Percentiles rank a stretch among this genome's conserved stretches.
These are phyloP conservation scores for Hyaloscypha hepaticicola DNA, from an alignment of 495 filamentous ascomycete genomes.

Conservation along the genomic window DNA sequence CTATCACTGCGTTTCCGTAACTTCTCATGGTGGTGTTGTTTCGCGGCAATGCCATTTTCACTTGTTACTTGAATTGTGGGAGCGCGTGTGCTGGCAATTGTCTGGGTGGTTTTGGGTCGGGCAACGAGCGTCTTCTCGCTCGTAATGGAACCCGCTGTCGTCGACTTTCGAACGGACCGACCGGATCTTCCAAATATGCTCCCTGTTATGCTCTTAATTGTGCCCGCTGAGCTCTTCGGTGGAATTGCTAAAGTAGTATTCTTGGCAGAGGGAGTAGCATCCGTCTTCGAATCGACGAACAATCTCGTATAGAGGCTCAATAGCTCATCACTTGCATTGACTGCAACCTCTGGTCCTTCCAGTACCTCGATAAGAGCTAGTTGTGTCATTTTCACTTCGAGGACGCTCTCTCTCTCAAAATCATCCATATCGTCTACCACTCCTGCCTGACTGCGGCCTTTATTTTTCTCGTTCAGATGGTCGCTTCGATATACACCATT, in stretches of 20 bases:
- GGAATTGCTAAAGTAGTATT: slow-evolving; percentile 41
- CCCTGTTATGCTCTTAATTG: slow-evolving; percentile 66
- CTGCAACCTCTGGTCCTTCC: slow-evolving; percentile 77
- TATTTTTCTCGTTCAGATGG: slow-evolving; percentile 48
- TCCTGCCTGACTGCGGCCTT: slow-evolving; percentile 38
- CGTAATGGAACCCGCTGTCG: slow-evolving; percentile 26
- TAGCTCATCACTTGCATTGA: slow-evolving; percentile 80
- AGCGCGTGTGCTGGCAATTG: slow-evolving; percentile 37
- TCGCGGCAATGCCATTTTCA: slow-evolving; percentile 35
- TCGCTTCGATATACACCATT: slow-evolving; percentile 47
- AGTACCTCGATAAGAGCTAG: slow-evolving; percentile 77
- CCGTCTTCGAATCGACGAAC: slow-evolving; percentile 56
- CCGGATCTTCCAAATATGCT: slow-evolving; percentile 66
- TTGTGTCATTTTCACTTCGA: slow-evolving; percentile 94
- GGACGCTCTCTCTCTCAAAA: slow-evolving; percentile 74
- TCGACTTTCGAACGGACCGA: slow-evolving; percentile 39
- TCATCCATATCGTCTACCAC: slow-evolving; percentile 71
- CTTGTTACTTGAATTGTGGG: slow-evolving; percentile 52
- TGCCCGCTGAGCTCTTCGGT: slow-evolving; percentile 68
- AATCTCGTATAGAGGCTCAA: slow-evolving; percentile 76
- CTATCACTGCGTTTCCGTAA: slow-evolving; percentile 46
- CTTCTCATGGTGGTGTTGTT: slow-evolving; percentile 37
- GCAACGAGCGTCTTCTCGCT: slow-evolving; percentile 35
- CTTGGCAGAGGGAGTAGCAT: slow-evolving; percentile 15
- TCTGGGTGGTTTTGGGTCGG: slow-evolving; percentile 47